A percentile compares a stretch with the other conserved stretches of the same genome.
Evolutionary conservation across 495 filamentous ascomycete species (phyloP).

Genomic region (Penicillium cosmopolitanum): DNA sequence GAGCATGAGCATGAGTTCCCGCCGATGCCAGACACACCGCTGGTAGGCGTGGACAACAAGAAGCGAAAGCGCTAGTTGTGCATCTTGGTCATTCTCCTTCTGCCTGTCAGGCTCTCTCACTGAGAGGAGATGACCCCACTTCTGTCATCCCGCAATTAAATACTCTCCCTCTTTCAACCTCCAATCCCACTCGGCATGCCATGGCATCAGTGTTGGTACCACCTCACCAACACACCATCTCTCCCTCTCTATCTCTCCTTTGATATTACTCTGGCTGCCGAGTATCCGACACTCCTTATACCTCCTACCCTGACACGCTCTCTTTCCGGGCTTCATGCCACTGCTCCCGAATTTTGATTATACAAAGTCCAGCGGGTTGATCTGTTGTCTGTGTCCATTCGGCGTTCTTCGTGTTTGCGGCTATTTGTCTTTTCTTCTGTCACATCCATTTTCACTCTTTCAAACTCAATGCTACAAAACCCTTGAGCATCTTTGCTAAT

Average conservation of each 20-base stretch:
- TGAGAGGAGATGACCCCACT: background rate
- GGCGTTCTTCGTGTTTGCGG: slow-evolving; percentile 30
- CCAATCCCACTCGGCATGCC: background rate
- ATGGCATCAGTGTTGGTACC: background rate
- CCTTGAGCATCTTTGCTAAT: slow-evolving; percentile 18
- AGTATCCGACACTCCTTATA: slow-evolving; percentile 29
- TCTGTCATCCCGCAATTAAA: slow-evolving; percentile 4
- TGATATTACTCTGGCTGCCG: slow-evolving; percentile 13
- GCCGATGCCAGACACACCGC: slow-evolving; percentile 36
- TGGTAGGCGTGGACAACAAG: slow-evolving; percentile 53
- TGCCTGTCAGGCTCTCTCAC: background rate
- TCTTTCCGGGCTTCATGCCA: slow-evolving; percentile 21
- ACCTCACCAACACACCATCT: slow-evolving; percentile 7
- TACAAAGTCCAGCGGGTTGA: slow-evolving; percentile 37
- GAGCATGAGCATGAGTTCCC: slow-evolving; percentile 31
- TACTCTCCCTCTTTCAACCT: slow-evolving; percentile 2
- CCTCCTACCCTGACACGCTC: slow-evolving; percentile 22
- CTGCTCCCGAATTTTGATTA: slow-evolving; percentile 25
- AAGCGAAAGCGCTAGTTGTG: slow-evolving; percentile 67
- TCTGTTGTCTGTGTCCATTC: slow-evolving; percentile 22
- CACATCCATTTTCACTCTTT: slow-evolving; percentile 29
- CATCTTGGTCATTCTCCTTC: slow-evolving; percentile 3
- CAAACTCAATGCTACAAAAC: slow-evolving; percentile 26
- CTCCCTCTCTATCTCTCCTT: slow-evolving; percentile 23
- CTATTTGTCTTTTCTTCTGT: slow-evolving; percentile 20